These are phyloP conservation scores for Tolypocladium paradoxum DNA, from an alignment of 2,329 filamentous ascomycete genomes.

Conservation along the genomic window DNA sequence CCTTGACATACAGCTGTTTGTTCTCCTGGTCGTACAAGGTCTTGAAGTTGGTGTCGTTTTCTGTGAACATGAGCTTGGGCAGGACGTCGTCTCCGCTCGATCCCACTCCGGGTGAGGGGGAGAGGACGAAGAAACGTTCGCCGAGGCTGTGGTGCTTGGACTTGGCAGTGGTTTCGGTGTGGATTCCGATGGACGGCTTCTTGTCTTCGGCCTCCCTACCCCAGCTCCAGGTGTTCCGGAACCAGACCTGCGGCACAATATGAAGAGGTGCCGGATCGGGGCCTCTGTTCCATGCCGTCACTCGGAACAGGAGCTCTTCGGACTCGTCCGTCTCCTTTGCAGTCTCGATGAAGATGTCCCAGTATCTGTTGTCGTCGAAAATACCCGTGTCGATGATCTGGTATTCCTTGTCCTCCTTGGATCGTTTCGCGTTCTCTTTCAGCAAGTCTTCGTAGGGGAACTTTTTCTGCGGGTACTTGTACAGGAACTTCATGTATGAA, in stretches of 20 bases:
- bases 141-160: constrained; percentile 75
- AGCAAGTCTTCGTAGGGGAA: constrained; percentile 89
- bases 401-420: constrained; percentile 74
- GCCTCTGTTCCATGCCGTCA: constrained; percentile 93
- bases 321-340: constrained; percentile 89
- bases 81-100: constrained; percentile 71
- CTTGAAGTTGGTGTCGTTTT: constrained; percentile 87
- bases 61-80: constrained; percentile 81
- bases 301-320: constrained; percentile 84
- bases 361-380: constrained; percentile 85
- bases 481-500: constrained; percentile 98
- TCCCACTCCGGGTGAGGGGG: constrained; percentile 80
- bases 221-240: constrained; percentile 96
- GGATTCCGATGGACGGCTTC: constrained; percentile 67
- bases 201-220: constrained; percentile 63
- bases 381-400: constrained; percentile 82
- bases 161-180: constrained; percentile 57
- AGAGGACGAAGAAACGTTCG: constrained; percentile 72
- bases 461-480: constrained; percentile 87
- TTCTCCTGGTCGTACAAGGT: constrained; percentile 70
- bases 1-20: constrained; percentile 77
- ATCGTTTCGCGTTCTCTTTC: constrained; percentile 69
- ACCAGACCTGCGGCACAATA: constrained; percentile 92
- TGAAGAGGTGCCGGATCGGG: constrained; percentile 84
- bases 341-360: constrained; percentile 95